phyloP scores from a whole-genome alignment of 345 rosid species.

The Bruguiera gymnorhiza region DNA sequence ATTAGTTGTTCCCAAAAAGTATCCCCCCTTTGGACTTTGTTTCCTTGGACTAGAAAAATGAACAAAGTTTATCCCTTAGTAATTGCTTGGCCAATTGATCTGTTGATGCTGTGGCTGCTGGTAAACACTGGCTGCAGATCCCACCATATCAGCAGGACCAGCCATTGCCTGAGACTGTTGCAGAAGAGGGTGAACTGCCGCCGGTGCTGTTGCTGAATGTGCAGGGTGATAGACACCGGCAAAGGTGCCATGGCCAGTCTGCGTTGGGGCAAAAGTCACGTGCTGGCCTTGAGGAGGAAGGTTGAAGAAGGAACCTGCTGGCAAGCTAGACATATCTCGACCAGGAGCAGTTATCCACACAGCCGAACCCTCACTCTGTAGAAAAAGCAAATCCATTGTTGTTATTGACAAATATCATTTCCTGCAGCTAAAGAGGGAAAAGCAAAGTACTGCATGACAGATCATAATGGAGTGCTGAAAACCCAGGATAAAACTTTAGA shows the following conservation, averaged over 20 bases:
- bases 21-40: conserved; percentile 34
- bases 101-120: conserved; percentile 95
- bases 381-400: conserved; percentile 24
- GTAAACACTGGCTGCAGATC: conserved; percentile 65
- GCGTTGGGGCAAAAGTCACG: conserved; percentile 66
- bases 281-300: conserved; percentile 88
- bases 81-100: conserved; percentile 84
- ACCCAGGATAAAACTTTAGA: not conserved
- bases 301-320: conserved; percentile 73
- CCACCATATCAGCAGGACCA: conserved; percentile 69
- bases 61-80: conserved; percentile 45
- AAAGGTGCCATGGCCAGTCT: conserved; percentile 64
- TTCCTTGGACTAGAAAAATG: conserved; percentile 32
- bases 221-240: conserved; percentile 70
- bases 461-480: not conserved
- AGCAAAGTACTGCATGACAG: not conserved
- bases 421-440: not conserved
- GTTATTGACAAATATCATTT: conserved; percentile 10
- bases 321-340: conserved; percentile 64
- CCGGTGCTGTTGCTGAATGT: conserved; percentile 63
- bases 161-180: conserved; percentile 75
- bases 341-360: conserved; percentile 84
- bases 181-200: conserved; percentile 62
- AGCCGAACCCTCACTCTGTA: conserved; percentile 80
- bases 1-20: conserved; percentile 39